Evolutionary conservation across 371 early-diverging fungal species (phyloP).

Genomic region (Mortierella sp.): DNA sequence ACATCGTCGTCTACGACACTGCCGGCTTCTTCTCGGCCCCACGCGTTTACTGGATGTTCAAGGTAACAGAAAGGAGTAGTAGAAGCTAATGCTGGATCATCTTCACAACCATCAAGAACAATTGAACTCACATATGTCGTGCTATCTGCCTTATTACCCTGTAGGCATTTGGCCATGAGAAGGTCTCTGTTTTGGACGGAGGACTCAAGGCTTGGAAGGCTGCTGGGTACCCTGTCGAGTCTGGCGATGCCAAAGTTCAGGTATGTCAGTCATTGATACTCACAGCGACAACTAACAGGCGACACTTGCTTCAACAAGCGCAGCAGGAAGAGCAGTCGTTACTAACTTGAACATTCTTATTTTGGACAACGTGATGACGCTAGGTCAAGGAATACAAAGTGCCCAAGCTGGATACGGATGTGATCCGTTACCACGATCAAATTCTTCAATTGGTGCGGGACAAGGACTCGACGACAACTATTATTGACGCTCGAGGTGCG

Average conservation of each 20-base stretch:
- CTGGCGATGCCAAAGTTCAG: slow-evolving; percentile 53
- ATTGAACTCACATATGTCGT: not conserved
- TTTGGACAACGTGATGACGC: not conserved
- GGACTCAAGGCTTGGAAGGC: slow-evolving; percentile 87
- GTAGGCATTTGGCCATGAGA: slow-evolving; percentile 85
- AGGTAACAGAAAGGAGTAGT: slow-evolving; percentile 56
- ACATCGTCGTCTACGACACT: slow-evolving; percentile 85
- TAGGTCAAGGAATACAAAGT: slow-evolving; percentile 65
- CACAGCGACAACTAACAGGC: not conserved
- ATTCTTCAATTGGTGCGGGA: slow-evolving; percentile 65
- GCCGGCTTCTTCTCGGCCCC: slow-evolving; percentile 78
- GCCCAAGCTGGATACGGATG: slow-evolving; percentile 57
- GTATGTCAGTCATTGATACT: slow-evolving; percentile 13
- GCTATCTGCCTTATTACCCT: not conserved
- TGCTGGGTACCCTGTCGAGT: slow-evolving; percentile 67
- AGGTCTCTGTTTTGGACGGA: slow-evolving; percentile 90
- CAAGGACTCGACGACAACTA: slow-evolving; percentile 52
- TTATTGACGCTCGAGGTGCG: slow-evolving; percentile 88
- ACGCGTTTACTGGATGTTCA: slow-evolving; percentile 89
- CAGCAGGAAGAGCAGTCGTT: not conserved
- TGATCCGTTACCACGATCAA: slow-evolving; percentile 73
- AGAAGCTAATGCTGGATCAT: not conserved
- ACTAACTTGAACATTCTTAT: not conserved
- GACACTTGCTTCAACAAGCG: not conserved
- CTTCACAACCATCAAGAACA: not conserved